Conservation (phyloP, 306 rosid genomes). For the Mimosa bimucronata region DNA sequence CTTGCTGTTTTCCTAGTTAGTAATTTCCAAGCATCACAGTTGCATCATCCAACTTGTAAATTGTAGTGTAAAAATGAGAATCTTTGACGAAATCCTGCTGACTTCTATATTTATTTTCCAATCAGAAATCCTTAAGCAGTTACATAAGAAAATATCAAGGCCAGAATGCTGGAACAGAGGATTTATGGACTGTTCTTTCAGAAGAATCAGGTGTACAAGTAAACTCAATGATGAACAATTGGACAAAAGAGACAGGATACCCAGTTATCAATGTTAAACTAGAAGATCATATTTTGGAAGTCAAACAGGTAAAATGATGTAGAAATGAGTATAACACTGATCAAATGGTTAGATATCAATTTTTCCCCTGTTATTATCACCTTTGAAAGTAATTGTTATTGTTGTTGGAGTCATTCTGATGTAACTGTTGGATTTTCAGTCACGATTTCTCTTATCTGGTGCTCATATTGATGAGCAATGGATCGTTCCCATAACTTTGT, state of each 20-base stretch:
- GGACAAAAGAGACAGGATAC: constrained; percentile 73
- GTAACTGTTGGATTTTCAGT: constrained; percentile 44
- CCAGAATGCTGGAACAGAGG: constrained; percentile 65
- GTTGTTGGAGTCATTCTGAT: constrained; percentile 22
- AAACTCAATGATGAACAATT: constrained; percentile 55
- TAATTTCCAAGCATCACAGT: constrained; percentile 9
- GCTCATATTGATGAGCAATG: constrained; percentile 50
- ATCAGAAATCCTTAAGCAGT: constrained; percentile 59
- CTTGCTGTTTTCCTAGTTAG: constrained; percentile 12
- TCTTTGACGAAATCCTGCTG: neutral
- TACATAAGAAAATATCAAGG: constrained; percentile 55
- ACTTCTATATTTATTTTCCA: constrained; percentile 32
- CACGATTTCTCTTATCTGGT: constrained; percentile 59
- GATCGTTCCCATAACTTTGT: constrained; percentile 62
- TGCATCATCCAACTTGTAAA: constrained; percentile 7
- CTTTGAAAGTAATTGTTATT: constrained; percentile 8
- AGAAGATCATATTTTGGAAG: constrained; percentile 44
- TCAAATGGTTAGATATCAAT: neutral
- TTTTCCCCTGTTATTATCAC: neutral
- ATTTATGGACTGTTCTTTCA: constrained; percentile 61
- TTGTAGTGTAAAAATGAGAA: neutral
- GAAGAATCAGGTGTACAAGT: constrained; percentile 61
- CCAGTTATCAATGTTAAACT: constrained; percentile 58
- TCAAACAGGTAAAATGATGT: constrained; percentile 59
- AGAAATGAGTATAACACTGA: constrained; percentile 19